These are phyloP conservation scores for Penicillium glabrum DNA, from an alignment of 2,329 filamentous ascomycete species.

Conservation along the genomic window DNA sequence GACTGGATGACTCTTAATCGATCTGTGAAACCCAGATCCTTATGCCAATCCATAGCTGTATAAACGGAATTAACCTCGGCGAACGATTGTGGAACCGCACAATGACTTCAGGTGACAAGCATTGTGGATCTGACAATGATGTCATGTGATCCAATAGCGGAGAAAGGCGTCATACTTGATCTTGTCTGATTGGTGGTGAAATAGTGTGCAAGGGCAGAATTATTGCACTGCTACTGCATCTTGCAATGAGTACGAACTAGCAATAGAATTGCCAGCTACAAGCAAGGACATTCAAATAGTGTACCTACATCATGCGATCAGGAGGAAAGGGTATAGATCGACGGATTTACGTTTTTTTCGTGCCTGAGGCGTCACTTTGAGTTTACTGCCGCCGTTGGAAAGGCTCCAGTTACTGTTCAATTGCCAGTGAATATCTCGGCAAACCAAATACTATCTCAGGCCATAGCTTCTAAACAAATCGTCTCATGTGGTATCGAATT, in stretches of 20 bases:
- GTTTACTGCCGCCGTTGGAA: neutral
- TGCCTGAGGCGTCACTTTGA: neutral
- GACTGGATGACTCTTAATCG: slow-evolving; percentile 64
- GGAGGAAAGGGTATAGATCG: neutral
- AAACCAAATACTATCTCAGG: neutral
- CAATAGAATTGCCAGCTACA: neutral
- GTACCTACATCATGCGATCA: neutral
- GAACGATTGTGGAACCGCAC: neutral
- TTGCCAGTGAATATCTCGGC: neutral
- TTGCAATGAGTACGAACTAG: too few species aligned
- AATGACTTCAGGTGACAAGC: neutral
- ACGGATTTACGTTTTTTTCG: neutral
- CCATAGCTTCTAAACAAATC: neutral
- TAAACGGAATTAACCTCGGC: neutral
- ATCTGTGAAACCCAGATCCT: slow-evolving; percentile 56
- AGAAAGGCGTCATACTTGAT: neutral
- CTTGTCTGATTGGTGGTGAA: neutral
- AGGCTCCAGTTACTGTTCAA: neutral
- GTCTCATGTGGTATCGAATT: neutral
- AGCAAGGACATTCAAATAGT: neutral
- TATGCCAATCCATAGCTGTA: slow-evolving; percentile 48
- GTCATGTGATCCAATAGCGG: slow-evolving; percentile 1
- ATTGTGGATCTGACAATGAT: neutral
- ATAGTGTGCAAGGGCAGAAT: neutral
- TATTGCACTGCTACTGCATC: neutral